Evolutionary conservation across 1,139 yeast genomes (phyloP).

Genomic region (Suhomyces chickasaworum): DNA sequence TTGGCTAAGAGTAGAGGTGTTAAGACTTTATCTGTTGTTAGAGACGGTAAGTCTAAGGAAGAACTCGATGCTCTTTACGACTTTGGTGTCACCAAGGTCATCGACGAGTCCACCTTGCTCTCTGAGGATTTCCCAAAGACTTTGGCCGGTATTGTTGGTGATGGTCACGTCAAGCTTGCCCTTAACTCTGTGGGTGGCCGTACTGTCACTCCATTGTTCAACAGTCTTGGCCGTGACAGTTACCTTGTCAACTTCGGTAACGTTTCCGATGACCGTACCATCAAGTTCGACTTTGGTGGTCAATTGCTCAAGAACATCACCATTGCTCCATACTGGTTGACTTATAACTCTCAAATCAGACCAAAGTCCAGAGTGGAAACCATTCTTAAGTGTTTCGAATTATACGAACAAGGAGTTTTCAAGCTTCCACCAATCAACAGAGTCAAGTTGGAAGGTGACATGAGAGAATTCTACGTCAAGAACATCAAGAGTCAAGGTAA

Average conservation of each 20-base stretch:
- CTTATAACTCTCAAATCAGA: constrained; percentile 19
- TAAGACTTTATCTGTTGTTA: constrained; percentile 33
- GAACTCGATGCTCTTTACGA: constrained; percentile 25
- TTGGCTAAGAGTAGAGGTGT: constrained; percentile 27
- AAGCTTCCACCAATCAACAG: constrained; percentile 14
- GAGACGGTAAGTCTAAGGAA: constrained; percentile 33
- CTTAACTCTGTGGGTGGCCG: constrained; percentile 37
- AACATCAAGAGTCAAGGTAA: constrained; percentile 11
- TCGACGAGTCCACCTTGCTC: constrained; percentile 27
- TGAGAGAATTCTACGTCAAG: constrained; percentile 5
- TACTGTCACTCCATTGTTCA: constrained; percentile 27
- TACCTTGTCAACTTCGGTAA: constrained; percentile 34
- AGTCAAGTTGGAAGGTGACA: constrained; percentile 14
- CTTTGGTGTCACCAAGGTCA: constrained; percentile 37
- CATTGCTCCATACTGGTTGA: constrained; percentile 24
- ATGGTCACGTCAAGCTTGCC: constrained; percentile 31
- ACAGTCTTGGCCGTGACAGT: constrained; percentile 29
- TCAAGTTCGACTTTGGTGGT: constrained; percentile 17
- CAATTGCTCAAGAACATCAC: constrained; percentile 25
- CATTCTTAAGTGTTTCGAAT: constrained; percentile 15
- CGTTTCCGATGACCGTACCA: constrained; percentile 15
- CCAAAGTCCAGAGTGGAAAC: constrained; percentile 22
- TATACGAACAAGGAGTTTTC: constrained; percentile 18
- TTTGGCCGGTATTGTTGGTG: constrained; percentile 18
- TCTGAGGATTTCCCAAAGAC: constrained; percentile 16